Base-by-base conservation (phyloP, 129 eudicot species). In the Silybum marianum region DNA sequence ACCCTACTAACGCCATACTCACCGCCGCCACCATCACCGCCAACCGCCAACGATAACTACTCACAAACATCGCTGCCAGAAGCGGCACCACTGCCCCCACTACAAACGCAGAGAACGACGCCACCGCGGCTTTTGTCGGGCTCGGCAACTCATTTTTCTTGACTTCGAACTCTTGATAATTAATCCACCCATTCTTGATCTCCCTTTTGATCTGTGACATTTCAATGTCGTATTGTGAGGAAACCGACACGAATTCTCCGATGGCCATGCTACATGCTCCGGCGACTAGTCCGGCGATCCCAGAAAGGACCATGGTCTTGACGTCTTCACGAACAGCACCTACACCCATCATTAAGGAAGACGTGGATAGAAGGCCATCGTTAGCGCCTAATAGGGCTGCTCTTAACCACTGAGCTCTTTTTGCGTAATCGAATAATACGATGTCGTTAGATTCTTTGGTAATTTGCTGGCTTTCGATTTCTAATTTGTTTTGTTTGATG, bases 251-350 rank as follows among this genome's bases (percentile, higher is more conserved):
- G 21, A 84, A 91, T 44, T 91, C 96, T 12, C 93, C 93, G 10
- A 91, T 87, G 54, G 92, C 94, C 97, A 90, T 92, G 86, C 92
- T 89, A 80, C 86, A 91, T 9, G 97, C 89, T 25, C 97, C 93
- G 21, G 88, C 93, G 0, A 91, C 72, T 9, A 91, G 48, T 0
- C 89, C 90, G 0, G 94, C 94, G 6, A 85, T 70, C 28, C 97
- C 97, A 1, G 89, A 86, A 40, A 92, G 84, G 78, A 92, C 77
- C 92, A 92, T 90, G 83, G 89, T 85, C 75, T 82, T 85, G 2
- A 42, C 32, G 40, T 91, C 93, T n/a, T 84, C 40, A 28, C 86
- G 77, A 48, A 91, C 88, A 0, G 96, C 91, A 7, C 96, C 93
- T 6, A 91, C 84, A 6, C 96, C 96, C 87, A 91, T 84, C 91